These are phyloP conservation scores for Stagonosporopsis cucurbitacearum DNA, from an alignment of 2,329 filamentous ascomycete genomes.

Conservation along the genomic window DNA sequence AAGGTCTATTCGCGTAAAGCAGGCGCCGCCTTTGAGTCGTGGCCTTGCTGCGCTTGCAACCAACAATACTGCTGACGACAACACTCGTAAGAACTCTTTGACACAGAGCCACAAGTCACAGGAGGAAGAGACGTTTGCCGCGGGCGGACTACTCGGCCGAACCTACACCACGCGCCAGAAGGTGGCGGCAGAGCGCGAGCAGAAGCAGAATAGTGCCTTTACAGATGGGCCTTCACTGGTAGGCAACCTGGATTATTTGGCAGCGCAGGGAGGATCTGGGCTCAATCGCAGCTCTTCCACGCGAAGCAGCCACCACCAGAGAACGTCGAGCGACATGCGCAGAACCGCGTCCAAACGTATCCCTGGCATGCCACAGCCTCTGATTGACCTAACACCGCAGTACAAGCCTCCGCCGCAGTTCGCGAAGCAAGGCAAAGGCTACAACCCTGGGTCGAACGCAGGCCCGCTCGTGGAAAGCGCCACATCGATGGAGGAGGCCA, in stretches of 20 bases:
- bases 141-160: constrained; percentile 57
- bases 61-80: constrained; percentile 25
- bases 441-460: constrained; percentile 42
- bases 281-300: constrained; percentile 42
- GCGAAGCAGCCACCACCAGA: constrained; percentile 40
- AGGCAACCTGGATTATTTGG: constrained; percentile 51
- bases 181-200: constrained; percentile 48
- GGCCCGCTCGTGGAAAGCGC: constrained; percentile 56
- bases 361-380: constrained; percentile 60
- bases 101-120: constrained; percentile 32
- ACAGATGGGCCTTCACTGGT: constrained; percentile 65
- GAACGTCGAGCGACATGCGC: constrained; percentile 49
- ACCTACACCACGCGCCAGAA: constrained; percentile 57
- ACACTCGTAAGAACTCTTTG: constrained; percentile 28
- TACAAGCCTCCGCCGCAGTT: constrained; percentile 70
- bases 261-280: constrained; percentile 29
- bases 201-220: constrained; percentile 54
- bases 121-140: constrained; percentile 53
- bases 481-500: constrained; percentile 53
- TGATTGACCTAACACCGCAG: constrained; percentile 71
- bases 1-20: constrained; percentile 48
- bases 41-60: constrained; percentile 26
- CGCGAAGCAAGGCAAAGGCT: constrained; percentile 60
- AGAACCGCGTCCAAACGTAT: constrained; percentile 56
- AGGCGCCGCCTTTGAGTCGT: constrained; percentile 43